Evolutionary conservation across 305 asterid species (phyloP).

Genomic region (Rubia peregrina): DNA sequence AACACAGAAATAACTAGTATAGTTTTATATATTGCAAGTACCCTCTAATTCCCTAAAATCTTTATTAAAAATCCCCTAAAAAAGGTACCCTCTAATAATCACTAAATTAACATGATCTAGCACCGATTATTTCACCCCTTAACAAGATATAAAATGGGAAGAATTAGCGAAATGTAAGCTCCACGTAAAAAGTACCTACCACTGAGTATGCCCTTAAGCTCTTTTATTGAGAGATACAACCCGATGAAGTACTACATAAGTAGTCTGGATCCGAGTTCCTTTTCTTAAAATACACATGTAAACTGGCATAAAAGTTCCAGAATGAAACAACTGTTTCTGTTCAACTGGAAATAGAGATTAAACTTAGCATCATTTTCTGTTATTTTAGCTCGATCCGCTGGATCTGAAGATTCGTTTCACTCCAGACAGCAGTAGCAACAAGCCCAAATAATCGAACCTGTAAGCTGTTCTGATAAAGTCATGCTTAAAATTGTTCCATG

Average conservation of each 20-base stretch:
- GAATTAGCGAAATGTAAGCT: no score
- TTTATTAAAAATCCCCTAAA: no score
- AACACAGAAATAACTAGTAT: no score
- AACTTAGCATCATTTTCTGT: not conserved
- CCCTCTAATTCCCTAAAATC: no score
- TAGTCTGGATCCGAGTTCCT: not conserved
- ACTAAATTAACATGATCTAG: no score
- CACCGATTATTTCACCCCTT: no score
- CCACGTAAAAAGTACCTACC: no score
- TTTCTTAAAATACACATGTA: not conserved
- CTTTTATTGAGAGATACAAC: not conserved
- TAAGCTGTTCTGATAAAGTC: slow-evolving; percentile 66
- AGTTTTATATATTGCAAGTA: no score
- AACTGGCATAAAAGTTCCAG: not conserved
- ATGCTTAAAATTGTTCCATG: slow-evolving; percentile 77
- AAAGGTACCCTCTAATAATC: no score
- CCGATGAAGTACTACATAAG: not conserved
- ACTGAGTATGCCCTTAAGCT: no score
- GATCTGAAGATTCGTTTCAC: slow-evolving; percentile 33
- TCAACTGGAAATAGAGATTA: not conserved
- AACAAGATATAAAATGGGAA: no score
- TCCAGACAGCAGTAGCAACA: slow-evolving; percentile 54
- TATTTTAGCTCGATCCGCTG: not conserved
- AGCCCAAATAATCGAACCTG: slow-evolving; percentile 41
- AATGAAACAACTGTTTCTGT: not conserved